Percentiles rank a stretch among this genome's conserved stretches.
Conservation (phyloP, 352 stramenopile genomes). For the Phytophthora melonis region DNA sequence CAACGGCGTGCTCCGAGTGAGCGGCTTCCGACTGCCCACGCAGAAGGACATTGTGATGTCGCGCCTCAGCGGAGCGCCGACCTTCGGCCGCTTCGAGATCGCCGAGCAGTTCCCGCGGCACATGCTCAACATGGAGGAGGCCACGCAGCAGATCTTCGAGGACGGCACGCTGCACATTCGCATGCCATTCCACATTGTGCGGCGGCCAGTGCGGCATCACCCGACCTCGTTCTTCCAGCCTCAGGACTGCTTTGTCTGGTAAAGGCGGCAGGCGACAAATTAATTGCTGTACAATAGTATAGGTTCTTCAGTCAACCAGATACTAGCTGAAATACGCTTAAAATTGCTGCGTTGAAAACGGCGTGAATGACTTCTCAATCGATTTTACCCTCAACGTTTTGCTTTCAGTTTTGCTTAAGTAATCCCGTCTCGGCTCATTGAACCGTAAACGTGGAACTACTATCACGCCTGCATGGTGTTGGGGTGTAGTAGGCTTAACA, state of each 20-base stretch:
- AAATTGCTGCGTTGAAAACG: too few relatives aligned
- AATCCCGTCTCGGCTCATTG: too few relatives aligned
- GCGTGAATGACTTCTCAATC: too few relatives aligned
- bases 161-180: slow-evolving; percentile 67
- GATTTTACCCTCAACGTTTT: too few relatives aligned
- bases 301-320: too few relatives aligned
- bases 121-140: slow-evolving; percentile 58
- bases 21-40: slow-evolving; percentile 60
- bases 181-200: slow-evolving; percentile 60
- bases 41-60: slow-evolving; percentile 69
- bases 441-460: too few relatives aligned
- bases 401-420: too few relatives aligned
- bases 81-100: slow-evolving; percentile 78
- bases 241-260: slow-evolving; percentile 53
- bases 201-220: slow-evolving; percentile 36
- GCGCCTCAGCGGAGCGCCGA: slow-evolving; percentile 58
- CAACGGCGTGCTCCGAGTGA: slow-evolving; percentile 51
- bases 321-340: too few relatives aligned
- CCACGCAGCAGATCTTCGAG: slow-evolving; percentile 55
- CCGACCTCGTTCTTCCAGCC: slow-evolving; percentile 49
- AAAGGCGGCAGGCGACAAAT: neutral
- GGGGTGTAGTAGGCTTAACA: too few relatives aligned
- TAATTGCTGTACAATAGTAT: too few relatives aligned
- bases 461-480: too few relatives aligned
- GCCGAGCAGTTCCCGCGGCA: slow-evolving; percentile 56